Evolutionary conservation across 306 rosid genomes (phyloP).

Genomic region (Sicyos edulis): DNA sequence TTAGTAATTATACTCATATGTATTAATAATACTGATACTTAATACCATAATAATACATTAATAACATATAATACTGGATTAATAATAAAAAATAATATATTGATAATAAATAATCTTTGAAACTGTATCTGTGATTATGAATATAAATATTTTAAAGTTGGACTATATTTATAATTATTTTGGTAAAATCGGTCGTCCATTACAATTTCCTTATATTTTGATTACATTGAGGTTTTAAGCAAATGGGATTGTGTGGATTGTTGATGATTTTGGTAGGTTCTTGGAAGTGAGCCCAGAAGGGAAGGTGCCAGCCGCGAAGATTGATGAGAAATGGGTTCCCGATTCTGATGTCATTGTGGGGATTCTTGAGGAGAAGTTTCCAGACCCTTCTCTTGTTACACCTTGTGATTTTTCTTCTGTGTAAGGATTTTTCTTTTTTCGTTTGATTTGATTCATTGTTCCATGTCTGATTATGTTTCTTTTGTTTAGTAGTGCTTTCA

Average conservation of each 20-base stretch:
- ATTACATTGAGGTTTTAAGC: not conserved
- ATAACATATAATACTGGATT: too few species aligned
- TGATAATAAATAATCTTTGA: too few species aligned
- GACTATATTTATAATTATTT: too few species aligned
- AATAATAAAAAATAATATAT: too few species aligned
- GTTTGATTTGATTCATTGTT: not conserved
- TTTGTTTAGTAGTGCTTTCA: not conserved
- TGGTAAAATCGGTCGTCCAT: too few species aligned
- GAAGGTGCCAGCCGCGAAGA: constrained; percentile 67
- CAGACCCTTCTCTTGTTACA: constrained; percentile 52
- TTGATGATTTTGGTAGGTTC: constrained; percentile 43
- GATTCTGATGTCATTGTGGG: constrained; percentile 85
- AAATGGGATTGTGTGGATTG: constrained; percentile 21
- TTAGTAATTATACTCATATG: too few species aligned
- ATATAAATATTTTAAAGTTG: too few species aligned
- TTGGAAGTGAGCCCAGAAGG: constrained; percentile 70
- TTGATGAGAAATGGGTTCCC: constrained; percentile 76
- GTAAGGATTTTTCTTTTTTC: constrained; percentile 33
- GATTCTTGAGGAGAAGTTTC: constrained; percentile 58
- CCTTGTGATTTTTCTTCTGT: constrained; percentile 65
- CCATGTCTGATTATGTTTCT: not conserved
- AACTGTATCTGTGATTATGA: too few species aligned
- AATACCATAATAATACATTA: too few species aligned
- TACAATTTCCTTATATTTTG: not conserved
- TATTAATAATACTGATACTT: too few species aligned